Conservation (phyloP, 345 rosid genomes). For the Brassica rapa region DNA sequence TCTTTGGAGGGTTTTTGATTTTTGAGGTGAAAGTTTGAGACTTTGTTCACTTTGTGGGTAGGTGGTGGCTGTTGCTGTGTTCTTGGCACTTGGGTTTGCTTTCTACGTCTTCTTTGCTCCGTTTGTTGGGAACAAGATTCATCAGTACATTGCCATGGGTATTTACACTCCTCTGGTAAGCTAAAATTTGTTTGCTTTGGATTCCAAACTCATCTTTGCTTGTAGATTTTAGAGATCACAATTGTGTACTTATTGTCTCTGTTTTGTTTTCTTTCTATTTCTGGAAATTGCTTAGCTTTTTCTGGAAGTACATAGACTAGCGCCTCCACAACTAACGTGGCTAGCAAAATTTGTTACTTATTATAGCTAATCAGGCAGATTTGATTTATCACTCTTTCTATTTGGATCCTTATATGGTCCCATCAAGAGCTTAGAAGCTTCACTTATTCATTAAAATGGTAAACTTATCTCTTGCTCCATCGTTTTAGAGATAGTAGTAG, state of each 20-base stretch:
- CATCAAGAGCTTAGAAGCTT: background rate
- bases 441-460: background rate
- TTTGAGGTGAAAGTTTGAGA: conserved; percentile 25
- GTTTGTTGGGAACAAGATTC: conserved; percentile 80
- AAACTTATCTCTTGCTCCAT: conserved; percentile 12
- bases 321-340: conserved; percentile 19
- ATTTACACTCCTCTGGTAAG: conserved; percentile 97
- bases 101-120: conserved; percentile 99
- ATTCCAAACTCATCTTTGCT: conserved; percentile 47
- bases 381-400: background rate
- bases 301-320: conserved; percentile 1
- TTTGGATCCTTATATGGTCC: conserved; percentile 29
- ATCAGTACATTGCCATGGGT: conserved; percentile 77
- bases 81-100: conserved; percentile 95
- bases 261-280: conserved; percentile 21
- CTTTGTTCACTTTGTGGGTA: conserved; percentile 26
- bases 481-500: background rate
- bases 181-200: conserved; percentile 1
- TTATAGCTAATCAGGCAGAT: conserved; percentile 22
- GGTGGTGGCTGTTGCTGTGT: conserved; percentile 99
- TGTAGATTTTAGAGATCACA: conserved; percentile 5
- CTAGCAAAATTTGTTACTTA: background rate
- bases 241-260: conserved; percentile 22
- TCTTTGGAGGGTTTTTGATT: conserved; percentile 26
- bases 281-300: background rate